phyloP scores from a whole-genome alignment of 2,329 filamentous ascomycete genomes.

The Rhynchosporium agropyri region DNA sequence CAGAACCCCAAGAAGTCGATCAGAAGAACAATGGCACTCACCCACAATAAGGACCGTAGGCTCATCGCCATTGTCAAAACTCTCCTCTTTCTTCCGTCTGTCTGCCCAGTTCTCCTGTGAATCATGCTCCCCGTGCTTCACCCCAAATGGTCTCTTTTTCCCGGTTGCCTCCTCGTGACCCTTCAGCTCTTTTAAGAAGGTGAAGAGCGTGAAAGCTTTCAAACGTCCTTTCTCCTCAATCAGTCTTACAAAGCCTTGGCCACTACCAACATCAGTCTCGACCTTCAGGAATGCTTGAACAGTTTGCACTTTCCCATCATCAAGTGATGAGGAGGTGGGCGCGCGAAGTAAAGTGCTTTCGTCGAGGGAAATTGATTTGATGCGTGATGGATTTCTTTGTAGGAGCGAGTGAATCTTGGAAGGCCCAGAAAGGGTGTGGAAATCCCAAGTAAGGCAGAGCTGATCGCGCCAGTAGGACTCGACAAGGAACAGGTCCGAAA shows the following conservation, averaged over 20 bases:
- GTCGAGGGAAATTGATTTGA: conserved; percentile 46
- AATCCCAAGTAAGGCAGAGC: conserved; percentile 58
- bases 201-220: conserved; percentile 68
- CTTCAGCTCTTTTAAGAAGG: conserved; percentile 56
- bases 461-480: conserved; percentile 62
- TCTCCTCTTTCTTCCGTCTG: conserved; percentile 49
- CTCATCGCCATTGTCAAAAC: conserved; percentile 45
- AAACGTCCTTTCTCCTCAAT: conserved; percentile 49
- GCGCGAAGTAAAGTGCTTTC: conserved; percentile 26
- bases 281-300: conserved; percentile 60
- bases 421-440: conserved; percentile 53
- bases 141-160: conserved; percentile 55
- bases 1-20: conserved; percentile 54
- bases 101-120: conserved; percentile 64
- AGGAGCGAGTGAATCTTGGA: conserved; percentile 44
- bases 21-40: conserved; percentile 40
- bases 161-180: conserved; percentile 55
- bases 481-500: conserved; percentile 47
- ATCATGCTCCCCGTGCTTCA: conserved; percentile 54
- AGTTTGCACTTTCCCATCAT: conserved; percentile 46
- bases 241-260: conserved; percentile 59
- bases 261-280: conserved; percentile 56
- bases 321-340: conserved; percentile 51
- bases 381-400: conserved; percentile 32
- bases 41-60: conserved; percentile 65